These are phyloP conservation scores for Filosporella fistucella DNA, from an alignment of 495 filamentous ascomycete species.

Conservation along the genomic window DNA sequence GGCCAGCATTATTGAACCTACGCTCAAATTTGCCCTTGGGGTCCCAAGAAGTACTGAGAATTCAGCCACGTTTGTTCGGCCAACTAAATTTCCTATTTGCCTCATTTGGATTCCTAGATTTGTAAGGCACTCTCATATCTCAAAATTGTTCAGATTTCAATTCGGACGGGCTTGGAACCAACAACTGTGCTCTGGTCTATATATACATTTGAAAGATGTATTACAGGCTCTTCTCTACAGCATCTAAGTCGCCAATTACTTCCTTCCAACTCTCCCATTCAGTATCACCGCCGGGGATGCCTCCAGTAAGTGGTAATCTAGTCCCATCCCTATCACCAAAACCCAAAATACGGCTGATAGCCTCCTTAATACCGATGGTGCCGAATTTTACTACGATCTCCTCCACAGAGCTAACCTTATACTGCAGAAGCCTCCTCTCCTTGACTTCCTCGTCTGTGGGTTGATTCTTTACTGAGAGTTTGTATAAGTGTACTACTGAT, in stretches of 20 bases:
- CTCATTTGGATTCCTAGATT: no score
- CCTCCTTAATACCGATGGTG: conserved; percentile 60
- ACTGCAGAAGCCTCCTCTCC: conserved; percentile 49
- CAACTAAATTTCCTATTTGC: no score
- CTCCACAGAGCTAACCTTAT: conserved; percentile 49
- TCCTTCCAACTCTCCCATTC: conserved; percentile 42
- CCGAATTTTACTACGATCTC: conserved; percentile 54
- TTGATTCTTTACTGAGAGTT: conserved; percentile 35
- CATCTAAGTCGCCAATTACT: conserved; percentile 30
- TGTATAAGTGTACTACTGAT: conserved; percentile 49
- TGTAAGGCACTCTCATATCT: no score
- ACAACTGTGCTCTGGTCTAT: no score
- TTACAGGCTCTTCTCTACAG: conserved; percentile 31
- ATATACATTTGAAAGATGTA: background rate
- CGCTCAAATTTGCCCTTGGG: no score
- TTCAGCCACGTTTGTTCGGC: no score
- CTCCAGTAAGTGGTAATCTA: conserved; percentile 47
- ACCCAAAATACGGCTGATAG: conserved; percentile 43
- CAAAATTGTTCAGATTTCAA: no score
- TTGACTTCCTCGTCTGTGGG: conserved; percentile 28
- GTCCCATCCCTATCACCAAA: conserved; percentile 52
- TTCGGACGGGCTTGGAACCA: no score
- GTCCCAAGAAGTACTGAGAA: no score
- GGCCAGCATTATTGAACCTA: no score
- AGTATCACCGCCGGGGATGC: conserved; percentile 40